Base-by-base conservation (phyloP, 2,329 filamentous ascomycete genomes). In the Calcarisporium arbuscula region DNA sequence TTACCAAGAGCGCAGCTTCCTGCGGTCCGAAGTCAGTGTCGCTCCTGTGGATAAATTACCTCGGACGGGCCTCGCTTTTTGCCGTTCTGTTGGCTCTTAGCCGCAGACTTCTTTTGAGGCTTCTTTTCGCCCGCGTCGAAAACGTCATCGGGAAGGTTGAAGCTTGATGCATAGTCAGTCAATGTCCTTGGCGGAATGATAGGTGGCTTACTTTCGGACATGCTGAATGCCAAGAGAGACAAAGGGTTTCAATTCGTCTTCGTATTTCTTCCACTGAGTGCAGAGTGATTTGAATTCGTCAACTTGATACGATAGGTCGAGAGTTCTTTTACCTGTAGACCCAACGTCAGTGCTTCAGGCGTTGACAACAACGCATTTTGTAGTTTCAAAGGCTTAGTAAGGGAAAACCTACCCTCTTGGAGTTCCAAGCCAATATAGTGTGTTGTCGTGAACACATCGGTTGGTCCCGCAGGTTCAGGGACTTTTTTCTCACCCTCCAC, bases 401-500 rank as follows among this genome's bases (percentile, higher is more conserved):
- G 16, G n/a, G 6, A 19, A 21, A 25, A 65, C 75, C 56, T 71
- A 87, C 85, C 82, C 67, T 81, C 74, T 23, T 72, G 71, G 36
- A 95, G 64, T 49, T 90, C 83, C 30, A 96, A 70, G 22, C 92
- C 92, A 52, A 98, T 87, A 55, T 96, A 98, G 58, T 89, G 90
- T 2, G 89, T 95, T 17, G 87, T 88, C 0, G 90, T 96, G 56
- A 85, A 94, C 19, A 96, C 65, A 36, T 69, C 66, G 28, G 49
- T 54, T 12, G 42, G 39, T 7, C 20, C 34, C 18, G 39, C 34
- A 28, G 40, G 59, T 40, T 64, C 66, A 43, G 14, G 27, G 14
- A 26, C 6, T 17, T 15, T 21, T 30, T 30, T 68, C 5, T 52
- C 48, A 32, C 62, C 59, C 32, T 61, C 56, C 18, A 51, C 43